Percentiles rank a stretch among this genome's conserved stretches.
Evolutionary conservation across 2,329 filamentous ascomycete genomes (phyloP).

Genomic region (Rutstroemia sp.): DNA sequence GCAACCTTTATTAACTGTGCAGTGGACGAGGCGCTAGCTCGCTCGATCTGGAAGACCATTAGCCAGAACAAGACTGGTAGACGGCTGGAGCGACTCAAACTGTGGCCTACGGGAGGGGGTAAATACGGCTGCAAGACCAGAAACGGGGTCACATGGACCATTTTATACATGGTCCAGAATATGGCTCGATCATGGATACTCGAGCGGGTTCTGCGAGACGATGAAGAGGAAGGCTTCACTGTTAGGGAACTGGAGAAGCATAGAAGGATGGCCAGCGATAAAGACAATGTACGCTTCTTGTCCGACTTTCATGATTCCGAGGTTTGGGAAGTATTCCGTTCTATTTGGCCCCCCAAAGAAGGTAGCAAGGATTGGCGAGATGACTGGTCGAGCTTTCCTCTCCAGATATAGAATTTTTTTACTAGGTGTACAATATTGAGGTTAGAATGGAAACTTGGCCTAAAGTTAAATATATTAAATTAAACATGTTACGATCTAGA

Average conservation of each 20-base stretch:
- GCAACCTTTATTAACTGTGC: conserved; percentile 10
- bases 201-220: conserved; percentile 10
- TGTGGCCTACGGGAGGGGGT: conserved; percentile 6
- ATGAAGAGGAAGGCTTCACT: conserved; percentile 4
- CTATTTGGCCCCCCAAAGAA: conserved; percentile 9
- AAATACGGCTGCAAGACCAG: conserved; percentile 3
- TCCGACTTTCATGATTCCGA: too few relatives aligned
- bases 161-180: too few relatives aligned
- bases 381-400: conserved; percentile 7
- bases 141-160: too few relatives aligned
- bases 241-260: conserved; percentile 9
- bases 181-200: conserved; percentile 11
- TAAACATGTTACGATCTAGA: too few relatives aligned
- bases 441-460: too few relatives aligned
- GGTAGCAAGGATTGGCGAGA: conserved; percentile 11
- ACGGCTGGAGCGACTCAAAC: conserved; percentile 7
- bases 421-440: too few relatives aligned
- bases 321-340: conserved; percentile 7
- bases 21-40: conserved; percentile 9
- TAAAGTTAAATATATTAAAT: too few relatives aligned
- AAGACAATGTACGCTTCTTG: background rate
- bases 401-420: background rate
- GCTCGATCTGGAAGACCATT: conserved; percentile 12
- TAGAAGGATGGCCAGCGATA: conserved; percentile 2
- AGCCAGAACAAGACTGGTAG: conserved; percentile 7